Base-by-base conservation (phyloP, 805 yeast genomes). In the Ogataea haglerorum region DNA sequence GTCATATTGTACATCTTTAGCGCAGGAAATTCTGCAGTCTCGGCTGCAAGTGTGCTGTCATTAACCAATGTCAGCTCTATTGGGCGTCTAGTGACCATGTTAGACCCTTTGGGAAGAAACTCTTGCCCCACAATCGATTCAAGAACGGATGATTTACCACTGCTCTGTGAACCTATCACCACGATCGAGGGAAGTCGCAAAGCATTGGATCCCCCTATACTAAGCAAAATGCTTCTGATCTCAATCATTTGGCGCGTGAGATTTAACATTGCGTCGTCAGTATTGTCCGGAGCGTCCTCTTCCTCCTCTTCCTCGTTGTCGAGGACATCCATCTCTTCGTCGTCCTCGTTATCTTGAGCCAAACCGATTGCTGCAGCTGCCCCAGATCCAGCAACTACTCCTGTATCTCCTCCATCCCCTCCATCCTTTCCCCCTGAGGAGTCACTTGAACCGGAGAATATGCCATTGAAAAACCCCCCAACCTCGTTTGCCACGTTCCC, bases 121-220 rank as follows among this genome's bases (percentile, higher is more conserved):
- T 93, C 97, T 53, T 86, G 95, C n/a, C 99, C 99, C 5, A 93
- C 99, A 43, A 93, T 85, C 6, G 96, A 78, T 61, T 93, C 99
- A 34, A 93, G 72, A 1, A 93, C 99, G 1, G 98, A 91, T 0
- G 97, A 88, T 62, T 93, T 93, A 32, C 99, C 99, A 30, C 96
- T 86, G 6, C 95, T 85, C 67, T 93, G 99, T 1, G 98, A 91
- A 0, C 99, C 99, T 47, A 93, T 78, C 2, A 93, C 99, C 22
- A 93, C 98, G 53, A 93, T 93, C 0, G 97, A 85, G 2, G 99
- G 99, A 30, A 93, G 69, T 51, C 82, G 86, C 35, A 93, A 69
- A 10, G 87, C 76, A 26, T 87, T 88, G 5, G 83, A 68, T 0
- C 77, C 69, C 53, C 88, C 93, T 13, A 93, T 78, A 46, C 76